Evolutionary conservation across 768 basidiomycete genomes (phyloP).

Genomic region (Brasilioporus rufonigricans): DNA sequence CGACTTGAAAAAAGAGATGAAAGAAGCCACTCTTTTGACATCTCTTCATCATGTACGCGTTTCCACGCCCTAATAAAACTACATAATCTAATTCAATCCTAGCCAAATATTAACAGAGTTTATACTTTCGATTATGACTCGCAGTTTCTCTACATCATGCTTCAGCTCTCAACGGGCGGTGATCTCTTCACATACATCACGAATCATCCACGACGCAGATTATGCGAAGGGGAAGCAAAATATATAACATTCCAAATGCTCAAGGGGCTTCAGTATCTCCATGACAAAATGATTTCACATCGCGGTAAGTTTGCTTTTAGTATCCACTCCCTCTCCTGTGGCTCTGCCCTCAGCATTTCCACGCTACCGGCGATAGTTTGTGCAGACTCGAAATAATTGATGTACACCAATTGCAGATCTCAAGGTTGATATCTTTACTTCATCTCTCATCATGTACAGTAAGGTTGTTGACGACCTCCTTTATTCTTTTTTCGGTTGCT

Average conservation of each 20-base stretch:
- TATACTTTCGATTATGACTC: slow-evolving; percentile 64
- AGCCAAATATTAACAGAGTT: slow-evolving; percentile 84
- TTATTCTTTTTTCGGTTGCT: background rate
- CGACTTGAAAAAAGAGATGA: slow-evolving; percentile 54
- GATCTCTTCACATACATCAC: slow-evolving; percentile 87
- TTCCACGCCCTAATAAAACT: background rate
- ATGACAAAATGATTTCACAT: slow-evolving; percentile 72
- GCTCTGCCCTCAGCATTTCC: background rate
- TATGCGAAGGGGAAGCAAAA: slow-evolving; percentile 80
- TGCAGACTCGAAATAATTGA: background rate
- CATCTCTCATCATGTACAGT: background rate
- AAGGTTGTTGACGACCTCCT: background rate
- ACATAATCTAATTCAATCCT: background rate
- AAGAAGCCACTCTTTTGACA: slow-evolving; percentile 74
- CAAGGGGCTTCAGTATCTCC: slow-evolving; percentile 68
- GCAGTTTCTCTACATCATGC: slow-evolving; percentile 76
- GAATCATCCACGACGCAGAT: slow-evolving; percentile 49
- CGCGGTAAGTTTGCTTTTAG: slow-evolving; percentile 51
- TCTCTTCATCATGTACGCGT: slow-evolving; percentile 63
- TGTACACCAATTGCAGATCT: slow-evolving; percentile 44
- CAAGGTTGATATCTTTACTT: slow-evolving; percentile 43
- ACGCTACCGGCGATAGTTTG: background rate
- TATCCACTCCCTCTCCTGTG: background rate
- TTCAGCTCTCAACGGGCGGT: slow-evolving; percentile 82
- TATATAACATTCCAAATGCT: slow-evolving; percentile 81